Evolutionary conservation across 306 rosid genomes (phyloP).

Genomic region (Rubus parviflorus): DNA sequence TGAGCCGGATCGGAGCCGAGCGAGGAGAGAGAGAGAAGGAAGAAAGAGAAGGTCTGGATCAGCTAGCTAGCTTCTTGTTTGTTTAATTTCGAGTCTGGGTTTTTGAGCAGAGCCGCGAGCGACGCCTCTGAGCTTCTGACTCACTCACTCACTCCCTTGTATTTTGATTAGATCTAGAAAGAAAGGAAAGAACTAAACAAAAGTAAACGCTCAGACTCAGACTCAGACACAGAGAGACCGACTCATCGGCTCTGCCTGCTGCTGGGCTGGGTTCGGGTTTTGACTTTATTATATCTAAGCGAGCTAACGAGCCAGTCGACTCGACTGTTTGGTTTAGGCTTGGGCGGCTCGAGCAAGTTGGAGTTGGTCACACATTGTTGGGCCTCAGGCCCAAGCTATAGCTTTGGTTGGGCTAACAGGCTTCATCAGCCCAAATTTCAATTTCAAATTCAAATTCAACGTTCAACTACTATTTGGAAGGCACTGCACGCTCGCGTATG

Average conservation of each 20-base stretch:
- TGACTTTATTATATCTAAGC: too few species aligned
- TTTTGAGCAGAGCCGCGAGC: constrained; percentile 54
- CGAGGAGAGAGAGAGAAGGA: constrained; percentile 24
- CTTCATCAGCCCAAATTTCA: background rate
- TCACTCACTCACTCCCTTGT: background rate
- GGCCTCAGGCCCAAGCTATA: background rate
- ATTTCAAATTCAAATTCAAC: too few species aligned
- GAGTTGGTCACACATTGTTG: background rate
- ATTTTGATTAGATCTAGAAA: background rate
- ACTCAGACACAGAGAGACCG: background rate
- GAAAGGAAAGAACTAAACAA: background rate
- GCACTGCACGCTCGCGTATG: too few species aligned
- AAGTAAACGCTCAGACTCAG: constrained; percentile 10
- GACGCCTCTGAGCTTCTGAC: constrained; percentile 24
- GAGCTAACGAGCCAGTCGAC: background rate
- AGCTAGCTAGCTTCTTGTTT: background rate
- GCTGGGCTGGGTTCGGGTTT: constrained; percentile 1
- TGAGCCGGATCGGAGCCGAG: constrained; percentile 57
- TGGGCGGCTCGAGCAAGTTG: background rate
- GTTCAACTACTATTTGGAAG: too few species aligned
- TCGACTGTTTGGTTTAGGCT: background rate
- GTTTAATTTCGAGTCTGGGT: background rate
- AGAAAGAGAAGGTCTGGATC: constrained; percentile 13
- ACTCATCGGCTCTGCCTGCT: background rate
- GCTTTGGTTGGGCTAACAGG: background rate